Percentiles rank a stretch among this genome's conserved stretches.
Evolutionary conservation across 805 yeast genomes (phyloP).

Genomic region (Wickerhamiella qilinensis): DNA sequence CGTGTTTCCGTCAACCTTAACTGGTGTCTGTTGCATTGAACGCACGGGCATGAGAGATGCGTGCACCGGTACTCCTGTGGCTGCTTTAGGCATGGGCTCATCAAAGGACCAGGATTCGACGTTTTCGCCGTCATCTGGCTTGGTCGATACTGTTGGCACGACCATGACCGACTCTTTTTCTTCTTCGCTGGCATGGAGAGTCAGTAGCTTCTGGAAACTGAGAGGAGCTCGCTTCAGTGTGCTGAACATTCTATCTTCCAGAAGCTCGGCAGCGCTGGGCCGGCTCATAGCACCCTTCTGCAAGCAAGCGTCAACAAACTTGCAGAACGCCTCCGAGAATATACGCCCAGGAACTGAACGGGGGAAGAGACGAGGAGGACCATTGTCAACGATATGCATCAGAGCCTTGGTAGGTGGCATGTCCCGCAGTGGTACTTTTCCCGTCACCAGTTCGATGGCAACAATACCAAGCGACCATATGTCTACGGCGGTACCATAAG

Average conservation of each 20-base stretch:
- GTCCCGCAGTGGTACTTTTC: conserved; percentile 63
- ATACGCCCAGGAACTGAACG: background rate
- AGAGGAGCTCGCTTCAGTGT: conserved; percentile 11
- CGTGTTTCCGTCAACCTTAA: background rate
- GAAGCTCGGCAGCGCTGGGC: conserved; percentile 41
- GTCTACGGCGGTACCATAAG: conserved; percentile 77
- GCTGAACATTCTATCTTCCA: conserved; percentile 35
- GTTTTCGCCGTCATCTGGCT: too few species aligned
- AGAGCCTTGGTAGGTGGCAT: conserved; percentile 65
- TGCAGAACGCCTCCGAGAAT: conserved; percentile 25
- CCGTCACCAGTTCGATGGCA: conserved; percentile 66
- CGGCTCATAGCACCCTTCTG: conserved; percentile 48
- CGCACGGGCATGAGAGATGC: too few species aligned
- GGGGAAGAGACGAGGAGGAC: conserved; percentile 35
- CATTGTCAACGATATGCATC: conserved; percentile 46
- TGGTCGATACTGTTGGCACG: too few species aligned
- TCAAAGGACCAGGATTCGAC: too few species aligned
- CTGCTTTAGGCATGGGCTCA: too few species aligned
- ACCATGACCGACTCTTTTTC: too few species aligned
- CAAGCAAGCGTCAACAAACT: conserved; percentile 50
- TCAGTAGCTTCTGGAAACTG: background rate
- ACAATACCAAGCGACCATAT: conserved; percentile 96
- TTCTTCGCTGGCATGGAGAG: too few species aligned
- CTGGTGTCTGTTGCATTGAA: too few species aligned
- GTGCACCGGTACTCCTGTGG: too few species aligned